These are phyloP conservation scores for Sphagnum contortum DNA, from an alignment of 225 moss, liverwort and hornwort species.

Conservation along the genomic window DNA sequence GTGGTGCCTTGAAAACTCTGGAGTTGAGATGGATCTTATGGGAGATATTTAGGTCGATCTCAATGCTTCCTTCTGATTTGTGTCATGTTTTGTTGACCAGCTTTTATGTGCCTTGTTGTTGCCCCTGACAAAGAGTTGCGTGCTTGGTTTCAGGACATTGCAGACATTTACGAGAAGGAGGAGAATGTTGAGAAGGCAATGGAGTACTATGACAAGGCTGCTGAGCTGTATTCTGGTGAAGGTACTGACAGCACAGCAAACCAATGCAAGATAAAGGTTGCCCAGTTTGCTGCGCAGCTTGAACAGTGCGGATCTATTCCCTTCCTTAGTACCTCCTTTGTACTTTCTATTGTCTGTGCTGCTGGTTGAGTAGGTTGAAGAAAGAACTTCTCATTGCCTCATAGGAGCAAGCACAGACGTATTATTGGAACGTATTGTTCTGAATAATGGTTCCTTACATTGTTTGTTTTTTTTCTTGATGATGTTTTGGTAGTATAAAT, in stretches of 20 bases:
- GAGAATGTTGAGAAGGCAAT: slow-evolving; percentile 76
- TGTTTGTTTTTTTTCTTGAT: too few relatives aligned
- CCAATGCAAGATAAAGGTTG: slow-evolving; percentile 98
- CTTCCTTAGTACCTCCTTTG: not conserved
- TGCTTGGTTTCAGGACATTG: slow-evolving; percentile 59
- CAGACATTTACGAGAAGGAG: slow-evolving; percentile 94
- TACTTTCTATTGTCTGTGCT: too few relatives aligned
- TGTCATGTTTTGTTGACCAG: not conserved
- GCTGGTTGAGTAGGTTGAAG: too few relatives aligned
- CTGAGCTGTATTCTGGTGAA: slow-evolving; percentile 93
- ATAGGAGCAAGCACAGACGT: too few relatives aligned
- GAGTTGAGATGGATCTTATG: too few relatives aligned
- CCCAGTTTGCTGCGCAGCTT: slow-evolving; percentile 86
- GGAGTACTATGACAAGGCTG: slow-evolving; percentile 91
- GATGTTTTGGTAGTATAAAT: too few relatives aligned
- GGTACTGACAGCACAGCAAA: slow-evolving; percentile 90
- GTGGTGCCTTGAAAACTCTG: too few relatives aligned
- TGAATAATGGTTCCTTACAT: too few relatives aligned
- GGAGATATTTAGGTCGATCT: too few relatives aligned
- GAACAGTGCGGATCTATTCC: slow-evolving; percentile 59
- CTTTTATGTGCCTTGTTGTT: not conserved
- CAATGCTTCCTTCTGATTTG: too few relatives aligned
- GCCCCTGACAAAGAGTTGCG: slow-evolving; percentile 7
- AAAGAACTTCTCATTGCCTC: too few relatives aligned
- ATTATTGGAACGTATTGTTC: too few relatives aligned